Evolutionary conservation across 2,329 filamentous ascomycete genomes (phyloP), one percentile per base, ranked within the genome.

Genomic region (Ophiostoma tasmaniense): DNA sequence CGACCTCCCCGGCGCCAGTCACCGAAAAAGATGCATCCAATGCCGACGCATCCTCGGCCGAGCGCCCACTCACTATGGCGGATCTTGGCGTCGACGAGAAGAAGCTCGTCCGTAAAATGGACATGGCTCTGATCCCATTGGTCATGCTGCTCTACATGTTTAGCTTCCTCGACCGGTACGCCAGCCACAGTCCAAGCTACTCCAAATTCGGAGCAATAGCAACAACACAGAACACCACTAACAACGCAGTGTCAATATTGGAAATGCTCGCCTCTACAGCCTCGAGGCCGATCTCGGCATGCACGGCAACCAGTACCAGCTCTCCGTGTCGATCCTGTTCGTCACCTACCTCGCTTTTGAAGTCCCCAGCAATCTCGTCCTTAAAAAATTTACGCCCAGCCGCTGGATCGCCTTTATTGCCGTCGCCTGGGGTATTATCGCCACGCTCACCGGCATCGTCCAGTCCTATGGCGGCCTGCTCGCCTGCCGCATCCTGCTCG

Each of bases 401-500:
- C 61, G 61, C 61, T 64, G 61, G 61, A 64, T 64, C 20, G 61
- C 61, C 2, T 64, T 64, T 10, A 64, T 64, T 2, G 61, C 61
- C 61, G n/a, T 64, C n/a, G n/a, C 61, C 30, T 64, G 61, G 61
- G 61, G 61, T 20, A 37, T n/a, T 20, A 64, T 64, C 13, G 61
- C 61, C 61, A 64, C 61, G 8, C 61, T 64, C 20, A 64, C 61
- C 45, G 39, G 30, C 11, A 65, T 39, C 25, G 61, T 64, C 8
- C 20, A 65, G 42, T 55, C 42, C 13, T 30, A n/a, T 2, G 13
- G 22, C 11, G 61, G 61, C 10, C 76, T 89, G 6, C 78, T 89
- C 13, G 85, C 81, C 17, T 86, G 83, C 68, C 83, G 87, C 11
- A 74, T 89, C 0, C 76, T 88, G 0, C 81, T 89, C 0, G 86